A percentile compares a stretch with the other conserved stretches of the same genome.
These are phyloP conservation scores for Termitomyces sp. DNA, from an alignment of 1,284 basidiomycete species.

Conservation along the genomic window DNA sequence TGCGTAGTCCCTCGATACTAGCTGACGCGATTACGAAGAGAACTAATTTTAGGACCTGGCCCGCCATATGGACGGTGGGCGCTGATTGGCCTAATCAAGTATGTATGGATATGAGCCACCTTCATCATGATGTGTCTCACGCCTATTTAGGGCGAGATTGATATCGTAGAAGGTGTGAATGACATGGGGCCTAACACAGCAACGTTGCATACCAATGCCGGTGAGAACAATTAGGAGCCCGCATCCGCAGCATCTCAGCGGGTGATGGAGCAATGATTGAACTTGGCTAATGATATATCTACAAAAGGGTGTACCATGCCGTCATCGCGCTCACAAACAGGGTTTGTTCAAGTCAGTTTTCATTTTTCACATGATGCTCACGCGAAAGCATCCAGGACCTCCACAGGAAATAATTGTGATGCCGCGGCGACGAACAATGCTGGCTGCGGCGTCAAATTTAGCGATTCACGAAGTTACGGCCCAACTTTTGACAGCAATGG, in stretches of 20 bases:
- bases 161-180: constrained; percentile 69
- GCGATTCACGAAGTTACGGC: constrained; percentile 48
- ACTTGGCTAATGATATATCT: background rate
- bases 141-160: constrained; percentile 51
- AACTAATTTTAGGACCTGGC: constrained; percentile 41
- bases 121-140: background rate
- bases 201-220: constrained; percentile 58
- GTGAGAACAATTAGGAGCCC: constrained; percentile 23
- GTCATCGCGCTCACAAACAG: constrained; percentile 39
- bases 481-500: constrained; percentile 55
- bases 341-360: constrained; percentile 33
- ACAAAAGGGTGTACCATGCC: constrained; percentile 57
- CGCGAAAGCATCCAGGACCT: constrained; percentile 26
- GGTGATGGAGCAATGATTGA: background rate
- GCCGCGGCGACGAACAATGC: constrained; percentile 49
- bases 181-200: constrained; percentile 48
- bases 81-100: constrained; percentile 48
- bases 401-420: constrained; percentile 47
- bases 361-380: background rate
- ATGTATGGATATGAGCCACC: constrained; percentile 1
- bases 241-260: background rate
- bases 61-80: constrained; percentile 47
- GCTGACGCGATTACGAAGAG: background rate
- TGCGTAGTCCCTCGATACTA: constrained; percentile 29
- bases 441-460: constrained; percentile 59